Evolutionary conservation across 805 yeast species (phyloP).

Genomic region (Lipomyces japonicus): DNA sequence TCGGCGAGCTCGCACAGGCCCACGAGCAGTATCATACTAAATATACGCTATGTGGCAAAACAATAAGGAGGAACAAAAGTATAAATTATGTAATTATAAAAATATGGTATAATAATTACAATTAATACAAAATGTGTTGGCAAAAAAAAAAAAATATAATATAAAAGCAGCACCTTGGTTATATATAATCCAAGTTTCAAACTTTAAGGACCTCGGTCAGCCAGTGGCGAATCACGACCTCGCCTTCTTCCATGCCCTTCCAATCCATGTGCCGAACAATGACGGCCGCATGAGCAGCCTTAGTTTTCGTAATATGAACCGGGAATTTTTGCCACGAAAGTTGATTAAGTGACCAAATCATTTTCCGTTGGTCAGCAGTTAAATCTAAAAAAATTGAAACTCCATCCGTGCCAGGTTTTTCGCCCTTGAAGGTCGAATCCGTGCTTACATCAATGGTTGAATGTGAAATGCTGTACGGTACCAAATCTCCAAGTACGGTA

Average conservation of each 20-base stretch:
- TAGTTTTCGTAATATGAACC: slow-evolving; percentile 60
- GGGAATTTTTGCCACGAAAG: slow-evolving; percentile 70
- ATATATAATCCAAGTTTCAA: no score
- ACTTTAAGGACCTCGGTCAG: slow-evolving; percentile 43
- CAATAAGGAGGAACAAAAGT: no score
- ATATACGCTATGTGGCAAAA: no score
- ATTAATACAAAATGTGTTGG: background rate
- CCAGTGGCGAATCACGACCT: slow-evolving; percentile 63
- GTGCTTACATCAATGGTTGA: slow-evolving; percentile 30
- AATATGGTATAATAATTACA: no score
- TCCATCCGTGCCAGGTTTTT: slow-evolving; percentile 32
- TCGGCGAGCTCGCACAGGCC: no score
- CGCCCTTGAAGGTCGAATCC: slow-evolving; percentile 31
- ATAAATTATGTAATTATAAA: no score
- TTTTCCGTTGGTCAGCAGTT: slow-evolving; percentile 45
- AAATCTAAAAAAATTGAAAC: slow-evolving; percentile 36
- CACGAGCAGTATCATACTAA: no score
- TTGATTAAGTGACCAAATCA: slow-evolving; percentile 55
- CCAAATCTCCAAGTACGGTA: slow-evolving; percentile 37
- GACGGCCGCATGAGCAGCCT: slow-evolving; percentile 76
- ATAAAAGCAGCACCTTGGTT: background rate
- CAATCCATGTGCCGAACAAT: slow-evolving; percentile 60
- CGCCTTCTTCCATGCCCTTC: slow-evolving; percentile 64
- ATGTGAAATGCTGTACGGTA: slow-evolving; percentile 29
- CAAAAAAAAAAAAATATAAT: background rate